Conservation (phyloP, 495 filamentous ascomycete genomes). For the Penicillium taxi region DNA sequence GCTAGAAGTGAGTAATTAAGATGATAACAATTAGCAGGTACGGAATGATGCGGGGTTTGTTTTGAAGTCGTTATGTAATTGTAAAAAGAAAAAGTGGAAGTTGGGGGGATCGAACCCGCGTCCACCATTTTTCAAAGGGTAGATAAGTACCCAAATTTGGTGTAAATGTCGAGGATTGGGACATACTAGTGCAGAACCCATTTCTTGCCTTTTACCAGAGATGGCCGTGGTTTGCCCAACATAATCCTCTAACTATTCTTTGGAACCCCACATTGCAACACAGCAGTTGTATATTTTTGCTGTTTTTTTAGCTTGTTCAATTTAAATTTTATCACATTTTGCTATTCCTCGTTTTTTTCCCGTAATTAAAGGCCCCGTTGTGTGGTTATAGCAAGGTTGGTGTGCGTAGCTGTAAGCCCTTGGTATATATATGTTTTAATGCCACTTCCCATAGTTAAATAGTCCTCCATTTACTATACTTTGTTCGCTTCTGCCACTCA, state of each 20-base stretch:
- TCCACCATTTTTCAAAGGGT: neutral
- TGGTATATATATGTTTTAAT: too few species aligned
- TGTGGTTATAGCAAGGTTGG: too few species aligned
- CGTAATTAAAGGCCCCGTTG: too few species aligned
- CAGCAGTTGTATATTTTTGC: slow-evolving; percentile 32
- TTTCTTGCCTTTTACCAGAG: slow-evolving; percentile 68
- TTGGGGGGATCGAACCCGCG: slow-evolving; percentile 23
- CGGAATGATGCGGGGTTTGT: slow-evolving; percentile 5
- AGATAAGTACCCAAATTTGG: slow-evolving; percentile 10
- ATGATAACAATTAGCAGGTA: slow-evolving; percentile 8
- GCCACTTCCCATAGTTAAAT: too few species aligned
- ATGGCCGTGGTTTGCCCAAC: slow-evolving; percentile 55
- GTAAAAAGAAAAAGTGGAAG: slow-evolving; percentile 6
- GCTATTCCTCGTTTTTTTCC: neutral
- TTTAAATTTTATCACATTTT: neutral
- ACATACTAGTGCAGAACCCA: slow-evolving; percentile 52
- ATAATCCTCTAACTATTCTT: slow-evolving; percentile 54
- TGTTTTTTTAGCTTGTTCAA: slow-evolving; percentile 12
- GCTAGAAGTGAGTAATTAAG: slow-evolving; percentile 3
- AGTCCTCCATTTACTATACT: neutral
- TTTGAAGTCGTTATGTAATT: slow-evolving; percentile 2
- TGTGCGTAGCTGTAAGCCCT: too few species aligned
- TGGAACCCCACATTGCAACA: slow-evolving; percentile 41
- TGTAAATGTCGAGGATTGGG: slow-evolving; percentile 32
- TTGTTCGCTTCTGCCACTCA: too few species aligned